phyloP scores from a whole-genome alignment of 352 stramenopile species.

The Ophiocytium majus region DNA sequence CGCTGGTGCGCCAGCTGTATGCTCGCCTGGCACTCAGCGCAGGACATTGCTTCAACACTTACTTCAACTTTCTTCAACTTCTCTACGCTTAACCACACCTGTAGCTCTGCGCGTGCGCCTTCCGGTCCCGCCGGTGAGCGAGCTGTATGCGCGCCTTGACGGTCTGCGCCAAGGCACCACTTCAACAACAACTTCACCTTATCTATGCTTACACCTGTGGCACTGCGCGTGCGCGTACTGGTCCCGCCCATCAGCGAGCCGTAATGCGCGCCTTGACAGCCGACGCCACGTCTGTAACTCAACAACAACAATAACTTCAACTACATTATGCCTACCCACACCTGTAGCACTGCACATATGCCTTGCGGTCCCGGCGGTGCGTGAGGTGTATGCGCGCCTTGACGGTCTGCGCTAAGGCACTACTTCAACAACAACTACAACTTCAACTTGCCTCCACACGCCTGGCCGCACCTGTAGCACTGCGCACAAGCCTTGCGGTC shows the following conservation, averaged over 20 bases:
- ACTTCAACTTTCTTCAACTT: too few species aligned
- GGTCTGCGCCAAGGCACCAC: constrained; percentile 68
- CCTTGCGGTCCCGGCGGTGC: constrained; percentile 80
- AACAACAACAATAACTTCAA: not conserved
- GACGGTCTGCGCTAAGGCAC: constrained; percentile 73
- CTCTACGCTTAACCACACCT: constrained; percentile 10
- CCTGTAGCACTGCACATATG: constrained; percentile 64
- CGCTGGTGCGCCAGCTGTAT: constrained; percentile 81
- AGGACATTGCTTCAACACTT: too few species aligned
- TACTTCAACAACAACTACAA: too few species aligned
- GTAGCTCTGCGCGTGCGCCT: constrained; percentile 65
- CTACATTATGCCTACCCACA: not conserved
- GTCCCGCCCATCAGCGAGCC: too few species aligned
- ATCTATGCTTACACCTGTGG: too few species aligned
- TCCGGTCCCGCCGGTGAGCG: constrained; percentile 81
- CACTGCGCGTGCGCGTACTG: too few species aligned
- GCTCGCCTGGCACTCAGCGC: too few species aligned
- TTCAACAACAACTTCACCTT: too few species aligned
- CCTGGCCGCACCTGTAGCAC: constrained; percentile 31
- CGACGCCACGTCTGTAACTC: not conserved
- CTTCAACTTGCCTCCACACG: too few species aligned
- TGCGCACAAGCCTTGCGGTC: constrained; percentile 77
- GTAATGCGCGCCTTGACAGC: too few species aligned
- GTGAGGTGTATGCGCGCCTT: constrained; percentile 88
- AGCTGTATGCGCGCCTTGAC: constrained; percentile 89